Percentiles rank a stretch among this genome's conserved stretches.
These are phyloP conservation scores for Boletus fagicola DNA, from an alignment of 768 basidiomycete species.

Conservation along the genomic window DNA sequence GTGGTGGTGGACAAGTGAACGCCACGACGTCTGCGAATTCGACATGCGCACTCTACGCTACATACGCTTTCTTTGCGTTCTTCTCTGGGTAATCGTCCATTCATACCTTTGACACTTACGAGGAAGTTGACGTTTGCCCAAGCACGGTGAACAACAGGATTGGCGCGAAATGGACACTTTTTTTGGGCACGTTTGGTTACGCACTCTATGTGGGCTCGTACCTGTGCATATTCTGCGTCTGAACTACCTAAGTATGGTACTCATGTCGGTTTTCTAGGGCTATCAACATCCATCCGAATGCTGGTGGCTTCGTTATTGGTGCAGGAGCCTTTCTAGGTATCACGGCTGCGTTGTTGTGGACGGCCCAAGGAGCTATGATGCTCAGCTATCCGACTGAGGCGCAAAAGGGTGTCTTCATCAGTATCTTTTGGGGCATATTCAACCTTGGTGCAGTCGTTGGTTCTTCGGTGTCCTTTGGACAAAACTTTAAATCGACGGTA, in stretches of 20 bases:
- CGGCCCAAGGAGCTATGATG: conserved; percentile 77
- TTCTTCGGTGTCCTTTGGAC: conserved; percentile 65
- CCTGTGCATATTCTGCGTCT: conserved; percentile 43
- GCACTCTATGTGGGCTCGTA: conserved; percentile 70
- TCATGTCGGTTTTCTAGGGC: conserved; percentile 39
- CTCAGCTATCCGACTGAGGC: conserved; percentile 74
- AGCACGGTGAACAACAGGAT: conserved; percentile 80
- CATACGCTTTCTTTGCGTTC: conserved; percentile 56
- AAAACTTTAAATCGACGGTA: conserved; percentile 65
- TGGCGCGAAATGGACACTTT: conserved; percentile 66
- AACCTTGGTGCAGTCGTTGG: conserved; percentile 80
- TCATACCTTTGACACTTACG: neutral
- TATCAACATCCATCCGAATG: conserved; percentile 64
- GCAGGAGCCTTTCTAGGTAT: conserved; percentile 71
- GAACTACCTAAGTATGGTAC: neutral
- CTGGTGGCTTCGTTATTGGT: conserved; percentile 61
- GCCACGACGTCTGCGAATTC: conserved; percentile 64
- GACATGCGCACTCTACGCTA: conserved; percentile 64
- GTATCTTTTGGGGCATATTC: conserved; percentile 79
- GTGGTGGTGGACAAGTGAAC: conserved; percentile 73
- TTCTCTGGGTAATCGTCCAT: conserved; percentile 55
- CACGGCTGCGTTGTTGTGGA: conserved; percentile 70
- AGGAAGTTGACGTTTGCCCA: neutral
- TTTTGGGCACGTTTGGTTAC: conserved; percentile 71
- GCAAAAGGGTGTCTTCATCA: conserved; percentile 72